Conservation (phyloP, 768 basidiomycete genomes). For the Filobasidium floriforme region DNA sequence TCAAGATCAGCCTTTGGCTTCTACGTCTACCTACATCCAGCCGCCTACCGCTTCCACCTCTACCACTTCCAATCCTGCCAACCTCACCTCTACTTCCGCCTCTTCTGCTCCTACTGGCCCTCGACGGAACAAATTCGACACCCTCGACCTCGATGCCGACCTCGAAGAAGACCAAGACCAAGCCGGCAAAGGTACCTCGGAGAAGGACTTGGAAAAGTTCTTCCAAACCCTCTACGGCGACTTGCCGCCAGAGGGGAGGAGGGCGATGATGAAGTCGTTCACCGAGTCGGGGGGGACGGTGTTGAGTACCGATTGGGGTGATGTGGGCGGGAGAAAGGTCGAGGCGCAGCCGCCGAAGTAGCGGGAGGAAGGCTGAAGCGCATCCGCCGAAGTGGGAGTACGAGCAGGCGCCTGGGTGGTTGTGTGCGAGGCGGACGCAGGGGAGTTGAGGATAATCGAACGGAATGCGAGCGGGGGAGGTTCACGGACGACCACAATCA, state of each 20-base stretch:
- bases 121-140: not conserved
- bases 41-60: too few relatives aligned
- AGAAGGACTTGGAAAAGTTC: slow-evolving; percentile 16
- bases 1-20: too few relatives aligned
- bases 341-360: slow-evolving; percentile 3
- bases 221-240: slow-evolving; percentile 60
- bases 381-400: not conserved
- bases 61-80: slow-evolving; percentile 46
- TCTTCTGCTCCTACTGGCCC: not conserved
- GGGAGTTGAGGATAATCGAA: too few relatives aligned
- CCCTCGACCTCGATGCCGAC: not conserved
- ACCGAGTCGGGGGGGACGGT: slow-evolving; percentile 90
- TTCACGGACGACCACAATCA: too few relatives aligned
- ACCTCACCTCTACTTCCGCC: slow-evolving; percentile 7
- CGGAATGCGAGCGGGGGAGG: too few relatives aligned
- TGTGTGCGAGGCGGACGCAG: too few relatives aligned
- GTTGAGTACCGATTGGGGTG: slow-evolving; percentile 90
- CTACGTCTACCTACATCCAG: too few relatives aligned
- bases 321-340: slow-evolving; percentile 58
- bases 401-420: too few relatives aligned
- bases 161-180: not conserved
- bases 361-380: not conserved
- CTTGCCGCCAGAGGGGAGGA: slow-evolving; percentile 81
- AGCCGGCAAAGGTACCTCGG: slow-evolving; percentile 24
- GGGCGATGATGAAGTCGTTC: slow-evolving; percentile 98